These are phyloP conservation scores for Stereocaulon alpinum DNA, from an alignment of 495 filamentous ascomycete species.

Conservation along the genomic window DNA sequence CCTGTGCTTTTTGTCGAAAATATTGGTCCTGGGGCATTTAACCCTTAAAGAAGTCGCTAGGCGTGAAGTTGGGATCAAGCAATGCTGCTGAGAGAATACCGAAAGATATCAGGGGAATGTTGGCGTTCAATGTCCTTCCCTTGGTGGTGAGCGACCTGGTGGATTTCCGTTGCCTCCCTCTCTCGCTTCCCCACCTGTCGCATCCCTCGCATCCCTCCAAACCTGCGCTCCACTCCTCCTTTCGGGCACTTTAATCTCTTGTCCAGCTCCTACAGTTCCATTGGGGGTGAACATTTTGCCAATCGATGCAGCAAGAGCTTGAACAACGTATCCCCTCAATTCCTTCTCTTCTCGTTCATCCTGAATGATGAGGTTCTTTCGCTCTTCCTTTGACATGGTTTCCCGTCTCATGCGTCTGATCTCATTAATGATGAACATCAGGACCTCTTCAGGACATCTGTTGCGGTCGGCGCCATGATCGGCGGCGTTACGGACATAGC, in stretches of 20 bases:
- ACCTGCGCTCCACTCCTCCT: conserved; percentile 14
- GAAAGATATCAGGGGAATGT: background rate
- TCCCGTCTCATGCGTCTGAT: conserved; percentile 72
- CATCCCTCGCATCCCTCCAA: conserved; percentile 21
- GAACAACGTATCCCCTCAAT: conserved; percentile 62
- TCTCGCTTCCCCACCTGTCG: conserved; percentile 1
- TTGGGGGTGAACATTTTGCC: conserved; percentile 39
- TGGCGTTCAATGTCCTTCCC: conserved; percentile 3
- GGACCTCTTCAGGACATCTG: conserved; percentile 73
- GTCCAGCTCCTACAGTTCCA: conserved; percentile 1
- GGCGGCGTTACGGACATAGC: conserved; percentile 78
- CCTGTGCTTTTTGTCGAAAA: background rate
- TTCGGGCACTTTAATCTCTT: conserved; percentile 18
- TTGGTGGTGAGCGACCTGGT: conserved; percentile 1
- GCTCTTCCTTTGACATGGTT: conserved; percentile 68
- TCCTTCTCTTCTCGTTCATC: conserved; percentile 81
- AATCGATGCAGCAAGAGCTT: conserved; percentile 55
- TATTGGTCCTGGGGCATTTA: too few species aligned
- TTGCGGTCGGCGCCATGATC: conserved; percentile 63
- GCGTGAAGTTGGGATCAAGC: too few species aligned
- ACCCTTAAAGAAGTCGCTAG: too few species aligned
- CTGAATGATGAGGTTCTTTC: conserved; percentile 75
- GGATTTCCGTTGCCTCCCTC: background rate
- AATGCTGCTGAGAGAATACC: too few species aligned
- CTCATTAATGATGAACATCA: conserved; percentile 81